Evolutionary conservation across 108 stramenopile genomes (phyloP).

Genomic region (Pseudonitzschia multiseries): DNA sequence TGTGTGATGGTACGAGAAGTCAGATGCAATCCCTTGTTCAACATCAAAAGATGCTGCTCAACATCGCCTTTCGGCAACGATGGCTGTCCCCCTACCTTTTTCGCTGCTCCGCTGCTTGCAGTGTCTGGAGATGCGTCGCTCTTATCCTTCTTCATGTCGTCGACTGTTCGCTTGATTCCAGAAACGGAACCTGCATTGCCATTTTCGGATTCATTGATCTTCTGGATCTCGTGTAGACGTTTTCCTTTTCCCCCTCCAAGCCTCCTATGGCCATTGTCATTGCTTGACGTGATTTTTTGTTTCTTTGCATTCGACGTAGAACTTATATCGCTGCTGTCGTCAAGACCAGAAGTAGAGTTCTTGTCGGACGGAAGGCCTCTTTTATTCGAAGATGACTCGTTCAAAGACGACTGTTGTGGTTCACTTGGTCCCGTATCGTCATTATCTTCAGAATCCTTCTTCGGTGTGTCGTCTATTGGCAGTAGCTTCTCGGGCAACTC

Average conservation of each 20-base stretch:
- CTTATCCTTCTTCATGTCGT: slow-evolving; percentile 25
- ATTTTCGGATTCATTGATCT: slow-evolving; percentile 22
- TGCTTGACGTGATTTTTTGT: background rate
- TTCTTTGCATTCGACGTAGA: slow-evolving; percentile 18
- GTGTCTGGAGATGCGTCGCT: slow-evolving; percentile 22
- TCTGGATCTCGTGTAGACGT: slow-evolving; percentile 34
- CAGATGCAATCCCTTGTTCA: slow-evolving; percentile 59
- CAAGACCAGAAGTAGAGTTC: background rate
- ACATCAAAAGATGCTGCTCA: slow-evolving; percentile 73
- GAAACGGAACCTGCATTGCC: slow-evolving; percentile 4
- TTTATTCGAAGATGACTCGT: background rate
- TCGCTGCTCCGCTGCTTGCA: slow-evolving; percentile 20
- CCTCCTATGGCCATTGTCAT: slow-evolving; percentile 23
- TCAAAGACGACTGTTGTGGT: background rate
- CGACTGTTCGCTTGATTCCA: slow-evolving; percentile 26
- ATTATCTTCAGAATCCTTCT: slow-evolving; percentile 8
- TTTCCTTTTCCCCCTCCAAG: slow-evolving; percentile 43
- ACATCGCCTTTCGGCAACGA: slow-evolving; percentile 67
- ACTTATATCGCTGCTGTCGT: slow-evolving; percentile 29
- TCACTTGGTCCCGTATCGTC: background rate
- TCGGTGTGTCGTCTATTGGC: background rate
- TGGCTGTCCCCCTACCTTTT: slow-evolving; percentile 22
- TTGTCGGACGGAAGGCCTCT: slow-evolving; percentile 6
- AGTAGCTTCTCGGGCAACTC: slow-evolving; percentile 1
- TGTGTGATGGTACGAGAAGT: slow-evolving; percentile 73